Evolutionary conservation across 2,329 filamentous ascomycete genomes (phyloP).

Genomic region (Ophiostoma sp.): DNA sequence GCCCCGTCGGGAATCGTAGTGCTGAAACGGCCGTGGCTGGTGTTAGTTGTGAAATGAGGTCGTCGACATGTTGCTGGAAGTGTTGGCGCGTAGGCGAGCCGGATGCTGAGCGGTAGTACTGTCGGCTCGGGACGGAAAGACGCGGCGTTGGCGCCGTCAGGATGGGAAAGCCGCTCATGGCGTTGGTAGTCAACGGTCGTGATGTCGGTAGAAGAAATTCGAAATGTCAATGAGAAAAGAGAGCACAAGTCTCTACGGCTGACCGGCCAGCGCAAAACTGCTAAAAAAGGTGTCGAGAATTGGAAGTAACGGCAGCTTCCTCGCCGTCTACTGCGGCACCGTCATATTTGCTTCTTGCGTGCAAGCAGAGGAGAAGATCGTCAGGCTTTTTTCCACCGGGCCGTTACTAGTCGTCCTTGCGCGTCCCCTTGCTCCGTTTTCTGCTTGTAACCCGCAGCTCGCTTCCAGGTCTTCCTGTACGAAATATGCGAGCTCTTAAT

Average conservation of each 20-base stretch:
- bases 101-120: constrained; percentile 41
- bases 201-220: neutral
- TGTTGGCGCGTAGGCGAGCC: constrained; percentile 50
- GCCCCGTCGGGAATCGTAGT: constrained; percentile 54
- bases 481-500: neutral
- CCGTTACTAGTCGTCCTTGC: neutral
- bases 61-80: constrained; percentile 44
- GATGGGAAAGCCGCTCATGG: constrained; percentile 42
- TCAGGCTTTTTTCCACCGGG: neutral
- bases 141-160: constrained; percentile 41
- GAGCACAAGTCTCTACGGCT: neutral
- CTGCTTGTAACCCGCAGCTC: neutral
- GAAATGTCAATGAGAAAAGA: neutral
- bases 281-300: neutral
- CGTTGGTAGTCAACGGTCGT: neutral
- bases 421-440: neutral
- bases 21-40: constrained; percentile 62
- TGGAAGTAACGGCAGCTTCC: neutral
- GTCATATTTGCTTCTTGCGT: neutral
- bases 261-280: neutral
- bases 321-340: neutral
- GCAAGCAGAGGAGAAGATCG: neutral
- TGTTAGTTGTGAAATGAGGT: constrained; percentile 61
- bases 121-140: constrained; percentile 43
- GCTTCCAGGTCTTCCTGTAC: neutral